Percentiles rank a stretch among this genome's conserved stretches.
Evolutionary conservation across 805 yeast genomes (phyloP).

Genomic region (Lipomyces starkeyi): DNA sequence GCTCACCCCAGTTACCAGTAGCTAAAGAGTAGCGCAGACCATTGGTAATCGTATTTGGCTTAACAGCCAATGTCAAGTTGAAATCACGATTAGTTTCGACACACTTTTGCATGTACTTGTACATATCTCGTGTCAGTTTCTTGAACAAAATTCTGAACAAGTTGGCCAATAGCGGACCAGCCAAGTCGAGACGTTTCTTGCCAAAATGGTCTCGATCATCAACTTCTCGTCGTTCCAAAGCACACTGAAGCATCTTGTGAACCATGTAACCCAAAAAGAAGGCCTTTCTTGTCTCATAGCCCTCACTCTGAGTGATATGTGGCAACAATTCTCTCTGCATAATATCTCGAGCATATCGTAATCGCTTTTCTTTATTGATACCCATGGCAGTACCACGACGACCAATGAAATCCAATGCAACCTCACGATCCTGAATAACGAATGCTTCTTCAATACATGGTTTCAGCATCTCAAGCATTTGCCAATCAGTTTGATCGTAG

Average conservation of each 20-base stretch:
- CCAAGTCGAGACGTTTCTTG: conserved; percentile 95
- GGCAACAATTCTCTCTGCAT: conserved; percentile 95
- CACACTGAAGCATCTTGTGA: conserved; percentile 90
- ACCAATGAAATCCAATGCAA: conserved; percentile 96
- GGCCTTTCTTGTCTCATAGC: conserved; percentile 95
- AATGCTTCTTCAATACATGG: conserved; percentile 99
- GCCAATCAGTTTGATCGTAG: conserved; percentile 98
- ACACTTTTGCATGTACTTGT: conserved; percentile 98
- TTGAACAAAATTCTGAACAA: conserved; percentile 92
- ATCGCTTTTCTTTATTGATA: conserved; percentile 96
- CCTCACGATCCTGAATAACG: conserved; percentile 96
- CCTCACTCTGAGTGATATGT: conserved; percentile 96
- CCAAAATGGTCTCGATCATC: conserved; percentile 99
- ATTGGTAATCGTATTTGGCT: conserved; percentile 94
- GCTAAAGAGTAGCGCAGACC: conserved; percentile 98
- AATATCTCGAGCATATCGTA: conserved; percentile 96
- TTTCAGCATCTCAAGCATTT: conserved; percentile 97
- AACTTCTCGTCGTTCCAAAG: conserved; percentile 95
- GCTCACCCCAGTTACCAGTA: conserved; percentile 99
- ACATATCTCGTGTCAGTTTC: conserved; percentile 94
- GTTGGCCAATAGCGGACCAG: conserved; percentile 96
- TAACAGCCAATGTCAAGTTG: conserved; percentile 94
- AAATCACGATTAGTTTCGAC: conserved; percentile 97
- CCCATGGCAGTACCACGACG: conserved; percentile 98
- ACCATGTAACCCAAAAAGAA: conserved; percentile 98